A percentile compares a stretch with the other conserved stretches of the same genome.
These are phyloP conservation scores for Oxyria digyna DNA, from an alignment of 148 eudicot species.

Conservation along the genomic window DNA sequence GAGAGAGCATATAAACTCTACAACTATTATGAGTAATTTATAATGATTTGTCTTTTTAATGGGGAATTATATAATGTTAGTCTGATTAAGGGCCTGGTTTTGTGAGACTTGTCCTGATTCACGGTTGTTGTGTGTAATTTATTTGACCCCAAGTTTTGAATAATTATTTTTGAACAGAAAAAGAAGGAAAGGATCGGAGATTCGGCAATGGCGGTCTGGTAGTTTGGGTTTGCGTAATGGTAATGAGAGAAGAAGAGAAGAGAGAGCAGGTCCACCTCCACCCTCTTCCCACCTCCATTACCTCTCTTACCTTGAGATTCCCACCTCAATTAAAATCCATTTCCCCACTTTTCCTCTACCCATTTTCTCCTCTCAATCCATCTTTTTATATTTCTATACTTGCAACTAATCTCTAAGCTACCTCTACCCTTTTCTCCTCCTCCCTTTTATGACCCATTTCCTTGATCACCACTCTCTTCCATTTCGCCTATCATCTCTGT, in stretches of 20 bases:
- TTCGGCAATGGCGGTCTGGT: neutral
- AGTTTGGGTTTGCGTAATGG: neutral
- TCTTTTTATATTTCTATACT: conserved; percentile 3
- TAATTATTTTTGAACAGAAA: neutral
- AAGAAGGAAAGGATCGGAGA: neutral
- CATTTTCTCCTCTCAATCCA: neutral
- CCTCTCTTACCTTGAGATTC: neutral
- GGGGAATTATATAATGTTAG: too few species aligned
- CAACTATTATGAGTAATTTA: too few species aligned
- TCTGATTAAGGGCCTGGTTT: too few species aligned
- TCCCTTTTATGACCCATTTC: neutral
- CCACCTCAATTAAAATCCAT: conserved; percentile 10
- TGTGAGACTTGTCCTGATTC: too few species aligned
- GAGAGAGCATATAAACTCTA: too few species aligned
- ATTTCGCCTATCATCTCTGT: neutral
- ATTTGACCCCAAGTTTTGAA: too few species aligned
- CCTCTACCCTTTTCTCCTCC: neutral
- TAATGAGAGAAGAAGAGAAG: neutral
- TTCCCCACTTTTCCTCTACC: conserved; percentile 3
- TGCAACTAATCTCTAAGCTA: conserved; percentile 1
- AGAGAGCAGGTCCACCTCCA: conserved; percentile 7
- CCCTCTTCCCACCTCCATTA: conserved; percentile 2
- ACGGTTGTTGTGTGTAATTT: too few species aligned
- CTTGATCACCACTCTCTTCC: neutral
- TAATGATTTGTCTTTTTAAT: too few species aligned